Base-by-base conservation (phyloP, 768 basidiomycete genomes). In the Leccinum arenicola region DNA sequence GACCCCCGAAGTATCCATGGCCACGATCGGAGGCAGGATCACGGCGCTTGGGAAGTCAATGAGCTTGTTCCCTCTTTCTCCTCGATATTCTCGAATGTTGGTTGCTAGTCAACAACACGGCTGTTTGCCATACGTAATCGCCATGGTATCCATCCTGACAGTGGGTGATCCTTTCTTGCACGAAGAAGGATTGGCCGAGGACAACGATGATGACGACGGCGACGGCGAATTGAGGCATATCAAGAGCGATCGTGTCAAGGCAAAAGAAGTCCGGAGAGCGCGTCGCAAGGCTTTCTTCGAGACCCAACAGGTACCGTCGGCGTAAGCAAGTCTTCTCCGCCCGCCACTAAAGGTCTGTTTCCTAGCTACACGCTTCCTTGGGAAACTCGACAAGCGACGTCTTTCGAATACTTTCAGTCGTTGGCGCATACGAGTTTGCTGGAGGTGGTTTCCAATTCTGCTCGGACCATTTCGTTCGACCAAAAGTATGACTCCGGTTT, bases 111-210 rank as follows among this genome's bases (percentile, higher is more conserved):
- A 83, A 63, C 94, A 95, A 58, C 92, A 97, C 61, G 93, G 88
- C 45, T 94, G 94, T 68, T 72, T 99, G 53, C 92, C 95, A 17
- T 98, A 96, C 72, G 83, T 96, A 38, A 88, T 98, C 63, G 82
- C 91, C 9, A 84, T 97, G 33, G 95, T 98, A 7, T 91, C 96
- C 19, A 90, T 88, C 4, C 74, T 98, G 62, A 91, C 93, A 3
- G 94, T 97, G 14, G 97, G 97, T 2, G 95, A 98, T 74, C 97
- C 97, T 2, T 98, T 98, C 77, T 69, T 98, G 48, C 86, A 89
- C 56, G 94, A 95, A 69, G 89, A 92, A 55, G 82, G 78, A 19
- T 71, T 91, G 11, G 78, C 74, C 10, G 73, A 75, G 1, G 77
- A 77, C 4, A 80, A 79, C 9, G 68, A 75, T 10, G 67, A 10